phyloP scores from a whole-genome alignment of 176 grass and related monocot species.

The Cenchrus purpureus region DNA sequence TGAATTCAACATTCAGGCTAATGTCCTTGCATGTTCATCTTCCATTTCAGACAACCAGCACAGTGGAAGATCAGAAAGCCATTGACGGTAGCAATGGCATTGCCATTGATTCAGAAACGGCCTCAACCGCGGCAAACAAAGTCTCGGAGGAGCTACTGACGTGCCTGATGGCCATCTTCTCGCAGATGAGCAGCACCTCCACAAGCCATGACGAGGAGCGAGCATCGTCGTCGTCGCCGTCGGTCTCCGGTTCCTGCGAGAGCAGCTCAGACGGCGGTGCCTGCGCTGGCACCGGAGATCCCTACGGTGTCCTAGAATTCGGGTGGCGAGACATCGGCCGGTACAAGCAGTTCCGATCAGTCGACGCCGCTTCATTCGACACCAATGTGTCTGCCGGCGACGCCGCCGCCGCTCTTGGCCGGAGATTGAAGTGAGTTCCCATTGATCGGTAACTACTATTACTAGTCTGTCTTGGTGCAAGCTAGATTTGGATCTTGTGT shows the following conservation, averaged over 20 bases:
- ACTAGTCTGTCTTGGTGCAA: neutral
- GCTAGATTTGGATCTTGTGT: neutral
- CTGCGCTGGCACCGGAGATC: conserved; percentile 39
- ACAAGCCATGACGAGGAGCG: conserved; percentile 45
- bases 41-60: conserved; percentile 49
- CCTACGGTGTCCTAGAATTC: conserved; percentile 64
- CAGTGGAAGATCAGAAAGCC: conserved; percentile 30
- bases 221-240: conserved; percentile 46
- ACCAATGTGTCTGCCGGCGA: conserved; percentile 21
- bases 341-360: conserved; percentile 57
- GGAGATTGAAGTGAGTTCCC: conserved; percentile 74
- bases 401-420: conserved; percentile 27
- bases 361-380: conserved; percentile 51
- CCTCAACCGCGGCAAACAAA: conserved; percentile 51
- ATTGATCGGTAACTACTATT: conserved; percentile 32
- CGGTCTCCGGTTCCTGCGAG: conserved; percentile 51
- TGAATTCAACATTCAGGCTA: conserved; percentile 1
- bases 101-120: conserved; percentile 36
- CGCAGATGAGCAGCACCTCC: conserved; percentile 50
- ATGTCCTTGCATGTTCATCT: conserved; percentile 8
- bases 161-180: conserved; percentile 73
- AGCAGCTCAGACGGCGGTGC: conserved; percentile 44
- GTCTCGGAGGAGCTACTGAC: conserved; percentile 75
- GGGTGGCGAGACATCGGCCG: conserved; percentile 63
- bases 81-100: conserved; percentile 11